Conservation (phyloP, 1,284 basidiomycete species). For the Singerocomus inundabilis region DNA sequence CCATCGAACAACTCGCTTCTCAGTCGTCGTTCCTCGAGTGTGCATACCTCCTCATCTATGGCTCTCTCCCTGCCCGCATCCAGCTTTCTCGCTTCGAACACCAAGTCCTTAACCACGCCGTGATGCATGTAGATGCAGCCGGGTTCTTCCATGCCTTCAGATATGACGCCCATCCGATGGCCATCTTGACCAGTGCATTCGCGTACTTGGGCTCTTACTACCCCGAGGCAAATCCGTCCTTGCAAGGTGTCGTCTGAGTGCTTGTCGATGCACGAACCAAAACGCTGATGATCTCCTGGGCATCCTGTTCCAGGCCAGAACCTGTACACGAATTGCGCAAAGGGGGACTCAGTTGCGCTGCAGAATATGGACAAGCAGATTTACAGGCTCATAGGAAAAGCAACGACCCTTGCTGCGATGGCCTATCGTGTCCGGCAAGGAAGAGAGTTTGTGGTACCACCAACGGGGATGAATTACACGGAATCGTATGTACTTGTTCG, state of each 20-base stretch:
- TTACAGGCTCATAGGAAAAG: constrained; percentile 82
- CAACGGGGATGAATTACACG: constrained; percentile 77
- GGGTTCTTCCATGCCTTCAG: constrained; percentile 81
- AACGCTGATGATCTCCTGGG: not conserved
- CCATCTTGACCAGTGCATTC: constrained; percentile 81
- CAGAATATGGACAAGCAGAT: constrained; percentile 88
- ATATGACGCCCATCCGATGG: constrained; percentile 88
- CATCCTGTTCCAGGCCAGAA: constrained; percentile 57
- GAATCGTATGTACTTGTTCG: constrained; percentile 59
- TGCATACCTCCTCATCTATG: constrained; percentile 86
- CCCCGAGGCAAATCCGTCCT: constrained; percentile 74
- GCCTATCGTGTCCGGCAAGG: constrained; percentile 88
- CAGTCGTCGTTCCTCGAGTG: constrained; percentile 79
- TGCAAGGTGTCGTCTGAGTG: constrained; percentile 50
- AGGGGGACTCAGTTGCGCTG: constrained; percentile 55
- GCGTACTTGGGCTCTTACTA: constrained; percentile 86
- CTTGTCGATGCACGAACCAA: not conserved
- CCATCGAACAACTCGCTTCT: constrained; percentile 84
- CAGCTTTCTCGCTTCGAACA: constrained; percentile 65
- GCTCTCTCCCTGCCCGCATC: constrained; percentile 65
- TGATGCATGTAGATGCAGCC: constrained; percentile 76
- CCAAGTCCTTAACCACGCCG: constrained; percentile 78
- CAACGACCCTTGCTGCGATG: constrained; percentile 88
- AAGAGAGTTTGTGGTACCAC: constrained; percentile 82
- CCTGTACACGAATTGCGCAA: constrained; percentile 70